Base-by-base conservation (phyloP, 352 stramenopile species). In the Pythium grandisporangium region DNA sequence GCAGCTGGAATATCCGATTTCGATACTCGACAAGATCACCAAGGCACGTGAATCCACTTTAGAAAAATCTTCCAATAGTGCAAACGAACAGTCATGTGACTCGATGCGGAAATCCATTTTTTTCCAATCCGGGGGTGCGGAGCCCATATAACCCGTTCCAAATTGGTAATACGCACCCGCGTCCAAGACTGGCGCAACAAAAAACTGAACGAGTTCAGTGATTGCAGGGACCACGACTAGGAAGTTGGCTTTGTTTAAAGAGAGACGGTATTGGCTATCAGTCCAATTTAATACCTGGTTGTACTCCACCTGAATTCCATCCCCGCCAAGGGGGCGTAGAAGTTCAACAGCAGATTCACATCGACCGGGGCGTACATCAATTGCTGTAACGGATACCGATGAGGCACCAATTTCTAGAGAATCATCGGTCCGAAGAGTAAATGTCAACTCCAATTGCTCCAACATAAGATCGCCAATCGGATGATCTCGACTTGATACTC, bases 361-460 rank as follows among this genome's bases (percentile, higher is more conserved):
- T 33, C 63, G 65, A 13, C 39, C 58, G 16, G 70, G 65, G 14
- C 78, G 62, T 13, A 86, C 72, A 51, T 92, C 79, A 4, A 85
- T 58, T 4, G 66, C 48, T 17, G 60, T 78, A 19, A 89, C 63
- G 2, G 71, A 75, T 14, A 84, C 58, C 2, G 74, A 57, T 10
- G 70, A 83, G 0, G 68, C 66, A 12, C 48, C 72, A 11, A 92
- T 46, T 39, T 91, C 78, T 22, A 94, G 30, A 4, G 72, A 87
- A 53, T 94, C 81, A 46, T 91, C 79, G 5, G 81, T 94, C 24
- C 75, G 67, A 37, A 92, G 58, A 6, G 62, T 77, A 47, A 94
- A 85, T 6, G 61, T 63, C 30, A 94, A 50, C 38, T 89, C 74
- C 14, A 94, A 53, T 41, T 94, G 76, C 38, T 94, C 81, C 44